phyloP scores from a whole-genome alignment of 2,329 filamentous ascomycete genomes.

The Paramyrothecium roridum region DNA sequence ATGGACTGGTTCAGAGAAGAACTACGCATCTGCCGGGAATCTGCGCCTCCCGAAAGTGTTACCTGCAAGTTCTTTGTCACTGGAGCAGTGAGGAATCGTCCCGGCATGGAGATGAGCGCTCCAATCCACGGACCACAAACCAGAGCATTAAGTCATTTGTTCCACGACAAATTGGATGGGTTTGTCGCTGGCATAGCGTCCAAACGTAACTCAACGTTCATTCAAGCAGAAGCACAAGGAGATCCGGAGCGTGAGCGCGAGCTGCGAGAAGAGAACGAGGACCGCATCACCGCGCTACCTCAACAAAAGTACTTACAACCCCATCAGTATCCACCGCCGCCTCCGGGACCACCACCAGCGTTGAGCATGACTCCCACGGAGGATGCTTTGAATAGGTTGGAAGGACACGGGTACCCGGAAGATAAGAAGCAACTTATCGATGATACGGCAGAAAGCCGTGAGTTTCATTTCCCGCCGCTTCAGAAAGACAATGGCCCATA shows the following conservation, averaged over 20 bases:
- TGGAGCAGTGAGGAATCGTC: constrained; percentile 47
- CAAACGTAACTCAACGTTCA: constrained; percentile 81
- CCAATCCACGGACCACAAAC: constrained; percentile 29
- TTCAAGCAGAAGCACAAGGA: constrained; percentile 76
- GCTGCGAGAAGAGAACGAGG: constrained; percentile 77
- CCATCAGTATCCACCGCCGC: constrained; percentile 31
- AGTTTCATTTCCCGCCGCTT: constrained; percentile 58
- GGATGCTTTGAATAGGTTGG: constrained; percentile 46
- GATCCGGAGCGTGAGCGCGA: constrained; percentile 77
- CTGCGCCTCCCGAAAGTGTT: constrained; percentile 81
- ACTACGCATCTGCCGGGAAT: constrained; percentile 84
- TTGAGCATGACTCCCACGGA: constrained; percentile 23
- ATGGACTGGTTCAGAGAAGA: constrained; percentile 99
- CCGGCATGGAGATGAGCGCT: constrained; percentile 38
- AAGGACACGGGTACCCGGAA: constrained; percentile 44
- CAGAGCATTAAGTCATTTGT: constrained; percentile 67
- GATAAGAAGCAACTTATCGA: constrained; percentile 31
- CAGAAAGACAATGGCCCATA: constrained; percentile 49
- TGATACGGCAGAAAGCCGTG: constrained; percentile 22
- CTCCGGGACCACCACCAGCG: constrained; percentile 24
- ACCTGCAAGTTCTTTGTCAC: constrained; percentile 96
- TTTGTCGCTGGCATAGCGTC: constrained; percentile 84
- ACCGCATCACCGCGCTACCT: constrained; percentile 78
- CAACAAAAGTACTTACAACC: constrained; percentile 62
- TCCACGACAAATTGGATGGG: constrained; percentile 84